Percentiles rank a stretch among this genome's conserved stretches.
Conservation (phyloP, 1,284 basidiomycete genomes). For the Peniophora sp. region DNA sequence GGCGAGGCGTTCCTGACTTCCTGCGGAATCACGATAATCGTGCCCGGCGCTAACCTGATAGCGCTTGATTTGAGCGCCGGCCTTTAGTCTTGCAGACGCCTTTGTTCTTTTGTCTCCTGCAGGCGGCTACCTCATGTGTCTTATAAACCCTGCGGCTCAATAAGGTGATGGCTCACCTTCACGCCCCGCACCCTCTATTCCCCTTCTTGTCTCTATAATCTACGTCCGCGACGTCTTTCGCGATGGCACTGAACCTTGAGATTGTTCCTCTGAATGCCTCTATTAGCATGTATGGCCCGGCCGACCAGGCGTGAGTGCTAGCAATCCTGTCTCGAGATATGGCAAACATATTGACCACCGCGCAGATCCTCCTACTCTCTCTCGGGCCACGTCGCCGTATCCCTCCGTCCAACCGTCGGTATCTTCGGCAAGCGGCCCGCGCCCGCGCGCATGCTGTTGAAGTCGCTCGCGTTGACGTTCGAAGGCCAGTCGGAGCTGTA, state of each 20-base stretch:
- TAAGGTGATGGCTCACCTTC: neutral
- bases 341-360: conserved; percentile 4
- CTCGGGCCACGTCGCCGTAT: conserved; percentile 62
- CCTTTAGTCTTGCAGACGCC: conserved; percentile 3
- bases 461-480: conserved; percentile 63
- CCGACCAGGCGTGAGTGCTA: conserved; percentile 52
- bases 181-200: neutral
- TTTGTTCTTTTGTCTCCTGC: conserved; percentile 20
- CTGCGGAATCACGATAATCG: too few relatives aligned
- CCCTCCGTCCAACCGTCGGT: conserved; percentile 41
- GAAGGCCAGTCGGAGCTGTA: conserved; percentile 71
- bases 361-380: conserved; percentile 67
- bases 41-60: too few relatives aligned
- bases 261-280: conserved; percentile 47
- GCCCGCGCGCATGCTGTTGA: conserved; percentile 43
- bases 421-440: conserved; percentile 38
- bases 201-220: too few relatives aligned
- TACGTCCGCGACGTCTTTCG: neutral
- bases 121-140: too few relatives aligned
- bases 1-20: too few relatives aligned
- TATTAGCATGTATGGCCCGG: conserved; percentile 60
- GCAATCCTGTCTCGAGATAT: conserved; percentile 2
- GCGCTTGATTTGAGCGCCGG: neutral
- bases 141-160: too few relatives aligned
- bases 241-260: conserved; percentile 56